Percentiles rank a stretch among this genome's conserved stretches.
These are phyloP conservation scores for Sisymbrium altissimum DNA, from an alignment of 345 rosid genomes.

Conservation along the genomic window DNA sequence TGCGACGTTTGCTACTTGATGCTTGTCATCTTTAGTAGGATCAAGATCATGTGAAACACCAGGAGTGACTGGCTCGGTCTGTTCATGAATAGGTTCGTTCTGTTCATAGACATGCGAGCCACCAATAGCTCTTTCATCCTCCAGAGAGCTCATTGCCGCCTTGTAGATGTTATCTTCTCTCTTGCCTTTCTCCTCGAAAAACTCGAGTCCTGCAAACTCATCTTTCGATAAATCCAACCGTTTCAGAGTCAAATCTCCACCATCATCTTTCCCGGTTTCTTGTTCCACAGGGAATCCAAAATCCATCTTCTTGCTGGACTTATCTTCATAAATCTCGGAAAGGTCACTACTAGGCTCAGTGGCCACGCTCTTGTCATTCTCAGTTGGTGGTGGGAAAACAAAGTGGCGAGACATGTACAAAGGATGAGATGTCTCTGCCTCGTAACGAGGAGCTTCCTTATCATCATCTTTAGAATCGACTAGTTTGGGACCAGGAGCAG, in stretches of 20 bases:
- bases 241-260: slow-evolving; percentile 46
- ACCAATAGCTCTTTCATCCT: slow-evolving; percentile 46
- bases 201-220: slow-evolving; percentile 50
- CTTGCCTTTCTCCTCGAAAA: slow-evolving; percentile 45
- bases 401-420: slow-evolving; percentile 84
- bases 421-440: slow-evolving; percentile 57
- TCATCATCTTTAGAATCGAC: slow-evolving; percentile 40
- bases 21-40: slow-evolving; percentile 43
- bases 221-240: slow-evolving; percentile 51
- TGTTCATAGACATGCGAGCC: slow-evolving; percentile 45
- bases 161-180: slow-evolving; percentile 52
- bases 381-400: slow-evolving; percentile 56
- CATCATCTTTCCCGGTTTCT: slow-evolving; percentile 54
- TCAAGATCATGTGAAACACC: slow-evolving; percentile 38
- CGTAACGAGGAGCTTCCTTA: slow-evolving; percentile 24
- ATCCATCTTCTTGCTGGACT: slow-evolving; percentile 35
- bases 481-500: slow-evolving; percentile 70
- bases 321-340: slow-evolving; percentile 31
- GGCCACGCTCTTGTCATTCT: slow-evolving; percentile 43
- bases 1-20: slow-evolving; percentile 41
- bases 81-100: slow-evolving; percentile 35
- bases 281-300: slow-evolving; percentile 39
- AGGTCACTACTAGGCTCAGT: slow-evolving; percentile 34
- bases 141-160: slow-evolving; percentile 46
- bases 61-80: slow-evolving; percentile 35